These are phyloP conservation scores for Eucalyptus rudis DNA, from an alignment of 345 rosid genomes.

Conservation along the genomic window DNA sequence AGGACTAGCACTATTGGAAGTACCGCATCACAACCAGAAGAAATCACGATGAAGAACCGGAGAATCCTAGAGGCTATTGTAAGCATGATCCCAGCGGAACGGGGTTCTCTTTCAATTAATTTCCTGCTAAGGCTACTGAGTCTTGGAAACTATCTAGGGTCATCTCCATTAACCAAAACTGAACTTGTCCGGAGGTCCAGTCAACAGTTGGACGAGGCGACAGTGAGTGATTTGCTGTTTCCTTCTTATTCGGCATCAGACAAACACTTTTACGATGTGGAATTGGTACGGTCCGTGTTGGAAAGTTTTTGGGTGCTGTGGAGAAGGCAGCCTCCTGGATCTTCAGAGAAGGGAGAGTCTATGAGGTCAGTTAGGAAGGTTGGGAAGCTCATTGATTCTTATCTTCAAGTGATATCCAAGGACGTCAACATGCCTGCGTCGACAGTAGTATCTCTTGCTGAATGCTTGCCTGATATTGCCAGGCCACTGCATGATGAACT, in stretches of 20 bases:
- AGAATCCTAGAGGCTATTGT: slow-evolving; percentile 59
- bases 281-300: slow-evolving; percentile 54
- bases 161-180: slow-evolving; percentile 51
- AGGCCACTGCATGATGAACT: slow-evolving; percentile 70
- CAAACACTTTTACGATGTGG: slow-evolving; percentile 38
- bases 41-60: slow-evolving; percentile 24
- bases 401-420: slow-evolving; percentile 65
- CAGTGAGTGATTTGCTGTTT: slow-evolving; percentile 43
- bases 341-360: slow-evolving; percentile 22
- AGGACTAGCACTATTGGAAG: slow-evolving; percentile 21
- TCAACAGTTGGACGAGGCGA: slow-evolving; percentile 74
- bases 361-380: slow-evolving; percentile 43
- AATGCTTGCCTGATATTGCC: slow-evolving; percentile 57
- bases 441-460: slow-evolving; percentile 53
- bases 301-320: slow-evolving; percentile 55
- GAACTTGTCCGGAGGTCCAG: slow-evolving; percentile 74
- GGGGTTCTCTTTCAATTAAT: slow-evolving; percentile 71
- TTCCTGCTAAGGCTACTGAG: slow-evolving; percentile 82
- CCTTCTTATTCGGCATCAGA: slow-evolving; percentile 39
- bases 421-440: slow-evolving; percentile 53
- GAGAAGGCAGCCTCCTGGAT: slow-evolving; percentile 53
- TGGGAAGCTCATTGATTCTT: slow-evolving; percentile 65
- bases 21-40: slow-evolving; percentile 33
- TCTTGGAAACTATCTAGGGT: slow-evolving; percentile 57
- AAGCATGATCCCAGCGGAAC: slow-evolving; percentile 74